phyloP scores from a whole-genome alignment of 1,284 basidiomycete genomes.

The Boletus holoroseus region DNA sequence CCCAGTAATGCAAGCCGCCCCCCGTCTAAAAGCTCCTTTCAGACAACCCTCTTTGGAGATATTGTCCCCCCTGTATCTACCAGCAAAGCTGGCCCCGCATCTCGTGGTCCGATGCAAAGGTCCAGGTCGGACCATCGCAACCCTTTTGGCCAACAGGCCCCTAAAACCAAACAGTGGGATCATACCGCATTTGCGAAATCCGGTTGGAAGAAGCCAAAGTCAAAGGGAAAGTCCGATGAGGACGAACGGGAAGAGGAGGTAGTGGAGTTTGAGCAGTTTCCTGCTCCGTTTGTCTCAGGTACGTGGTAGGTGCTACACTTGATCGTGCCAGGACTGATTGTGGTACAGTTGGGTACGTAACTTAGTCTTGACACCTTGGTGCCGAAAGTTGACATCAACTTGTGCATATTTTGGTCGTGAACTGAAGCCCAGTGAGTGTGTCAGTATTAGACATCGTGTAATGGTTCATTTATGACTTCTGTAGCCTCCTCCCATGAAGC shows the following conservation, averaged over 20 bases:
- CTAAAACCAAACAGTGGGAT: conserved; percentile 80
- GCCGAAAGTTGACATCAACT: conserved; percentile 6
- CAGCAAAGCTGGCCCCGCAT: conserved; percentile 25
- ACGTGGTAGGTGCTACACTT: conserved; percentile 29
- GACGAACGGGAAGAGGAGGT: conserved; percentile 46
- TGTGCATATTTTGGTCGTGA: not conserved
- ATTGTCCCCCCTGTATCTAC: conserved; percentile 36
- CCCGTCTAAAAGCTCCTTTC: conserved; percentile 41
- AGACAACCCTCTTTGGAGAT: conserved; percentile 64
- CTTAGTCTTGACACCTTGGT: not conserved
- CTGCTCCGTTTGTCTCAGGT: conserved; percentile 65
- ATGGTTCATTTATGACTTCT: conserved; percentile 9
- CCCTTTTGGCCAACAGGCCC: conserved; percentile 49
- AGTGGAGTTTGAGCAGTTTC: conserved; percentile 78
- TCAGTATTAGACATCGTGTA: not conserved
- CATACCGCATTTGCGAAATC: conserved; percentile 77
- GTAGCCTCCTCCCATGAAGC: conserved; percentile 73
- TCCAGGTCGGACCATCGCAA: conserved; percentile 42
- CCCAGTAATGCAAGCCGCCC: conserved; percentile 36
- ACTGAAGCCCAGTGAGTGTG: conserved; percentile 29
- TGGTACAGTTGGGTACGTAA: conserved; percentile 45
- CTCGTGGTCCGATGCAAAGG: conserved; percentile 36
- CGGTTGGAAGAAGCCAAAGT: conserved; percentile 53
- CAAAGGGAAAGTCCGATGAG: conserved; percentile 49
- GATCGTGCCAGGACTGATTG: conserved; percentile 12